Base-by-base conservation (phyloP, 768 basidiomycete genomes). In the Pleurotus pulmonarius region DNA sequence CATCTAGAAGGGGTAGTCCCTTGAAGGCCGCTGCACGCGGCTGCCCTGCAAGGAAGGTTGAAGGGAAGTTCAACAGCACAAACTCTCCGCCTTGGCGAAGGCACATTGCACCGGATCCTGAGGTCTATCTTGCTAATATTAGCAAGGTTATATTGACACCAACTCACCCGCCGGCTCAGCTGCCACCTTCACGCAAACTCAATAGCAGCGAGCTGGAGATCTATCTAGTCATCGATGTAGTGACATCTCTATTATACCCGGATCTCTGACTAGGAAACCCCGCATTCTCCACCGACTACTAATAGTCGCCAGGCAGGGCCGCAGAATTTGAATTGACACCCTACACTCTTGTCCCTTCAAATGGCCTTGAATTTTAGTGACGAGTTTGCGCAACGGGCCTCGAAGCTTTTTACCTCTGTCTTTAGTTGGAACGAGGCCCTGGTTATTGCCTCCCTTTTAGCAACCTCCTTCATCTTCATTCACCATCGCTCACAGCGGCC, bases 391-490 rank as follows among this genome's bases (percentile, higher is more conserved):
- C 51, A 40, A 41, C 16, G 38, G 16, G 34, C n/a, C 12, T 39
- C 26, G 16, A n/a, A 8, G 20, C 5, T 11, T 15, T 38, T 53
- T 5, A 39, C 51, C 3, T 16, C 39, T 2, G 39, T 40, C 18
- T 53, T 41, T 40, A 40, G 37, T 16, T 53, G 51, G 51, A 41
- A 40, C 39, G 39, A 53, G 39, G 51, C 51, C 13, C n/a, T 53
- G 16, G 18, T 29, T 18, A 25, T 53, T 41, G 20, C 39, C 13
- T 15, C 39, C 15, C 38, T 53, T 39, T 53, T 53, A 24, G 51
- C 51, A 13, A 20, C 38, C 18, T 40, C 51, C 39, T 22, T 40
- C 39, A 15, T 24, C 26, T 53, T 40, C 38, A 53, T 53, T 9
- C 51, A 18, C 7, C 51, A 41, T 5, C 34, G 25, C 13, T 18